Evolutionary conservation across 345 rosid species (phyloP).

Genomic region (Syzygium aqueum): DNA sequence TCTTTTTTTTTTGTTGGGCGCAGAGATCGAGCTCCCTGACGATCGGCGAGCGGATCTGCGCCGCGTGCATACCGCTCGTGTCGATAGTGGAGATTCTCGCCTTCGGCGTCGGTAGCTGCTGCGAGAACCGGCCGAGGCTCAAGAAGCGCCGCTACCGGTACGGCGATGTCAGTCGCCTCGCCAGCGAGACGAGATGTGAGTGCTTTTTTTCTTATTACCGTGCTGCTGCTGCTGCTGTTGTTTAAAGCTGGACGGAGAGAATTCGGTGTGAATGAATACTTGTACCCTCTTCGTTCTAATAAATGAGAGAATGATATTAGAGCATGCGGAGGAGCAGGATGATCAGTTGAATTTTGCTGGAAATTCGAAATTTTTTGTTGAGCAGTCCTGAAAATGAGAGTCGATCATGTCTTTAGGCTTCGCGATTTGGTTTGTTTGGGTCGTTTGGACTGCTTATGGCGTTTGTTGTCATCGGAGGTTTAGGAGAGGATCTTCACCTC

Average conservation of each 20-base stretch:
- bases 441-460: background rate
- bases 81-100: slow-evolving; percentile 39
- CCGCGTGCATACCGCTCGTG: slow-evolving; percentile 40
- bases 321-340: background rate
- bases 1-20: background rate
- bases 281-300: background rate
- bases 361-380: background rate
- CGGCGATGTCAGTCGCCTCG: slow-evolving; percentile 41
- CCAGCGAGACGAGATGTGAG: slow-evolving; percentile 50
- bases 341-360: background rate
- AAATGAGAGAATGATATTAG: background rate
- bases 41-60: slow-evolving; percentile 58
- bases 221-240: background rate
- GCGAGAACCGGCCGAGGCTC: slow-evolving; percentile 15
- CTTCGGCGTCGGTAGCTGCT: slow-evolving; percentile 29
- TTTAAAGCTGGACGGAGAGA: background rate
- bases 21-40: slow-evolving; percentile 55
- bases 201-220: background rate
- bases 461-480: background rate
- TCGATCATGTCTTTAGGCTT: no score
- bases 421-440: background rate
- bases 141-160: background rate
- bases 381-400: background rate
- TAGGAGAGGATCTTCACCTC: background rate
- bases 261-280: background rate